These are phyloP conservation scores for Globisporangium apiculatum DNA, from an alignment of 352 stramenopile genomes.

Conservation along the genomic window DNA sequence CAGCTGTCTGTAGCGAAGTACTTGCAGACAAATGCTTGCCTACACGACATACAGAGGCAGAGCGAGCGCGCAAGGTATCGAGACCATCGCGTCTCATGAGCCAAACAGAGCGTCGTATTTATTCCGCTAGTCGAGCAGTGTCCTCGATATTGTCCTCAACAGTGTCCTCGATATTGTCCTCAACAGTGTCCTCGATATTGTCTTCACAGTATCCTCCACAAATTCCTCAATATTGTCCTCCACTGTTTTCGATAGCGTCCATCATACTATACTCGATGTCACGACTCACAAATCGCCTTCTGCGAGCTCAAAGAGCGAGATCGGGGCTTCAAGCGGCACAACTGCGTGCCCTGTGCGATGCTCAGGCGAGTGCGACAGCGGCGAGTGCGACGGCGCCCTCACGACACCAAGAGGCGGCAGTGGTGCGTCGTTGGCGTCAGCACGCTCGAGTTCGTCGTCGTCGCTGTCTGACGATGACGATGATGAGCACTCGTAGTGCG, in stretches of 20 bases:
- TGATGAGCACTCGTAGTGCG: slow-evolving; percentile 15
- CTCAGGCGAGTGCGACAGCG: slow-evolving; percentile 12
- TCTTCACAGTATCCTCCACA: too few species aligned
- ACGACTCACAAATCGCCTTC: slow-evolving; percentile 10
- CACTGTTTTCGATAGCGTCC: background rate
- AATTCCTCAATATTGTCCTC: background rate
- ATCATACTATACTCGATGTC: background rate
- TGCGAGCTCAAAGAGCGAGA: slow-evolving; percentile 56
- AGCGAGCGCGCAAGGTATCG: background rate
- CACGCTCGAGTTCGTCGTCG: background rate
- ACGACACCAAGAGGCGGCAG: background rate
- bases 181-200: background rate
- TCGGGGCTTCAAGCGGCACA: slow-evolving; percentile 14
- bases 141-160: background rate
- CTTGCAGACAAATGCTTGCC: too few species aligned
- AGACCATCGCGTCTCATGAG: background rate
- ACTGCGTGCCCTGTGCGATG: background rate
- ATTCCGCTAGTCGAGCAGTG: background rate
- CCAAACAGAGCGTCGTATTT: background rate
- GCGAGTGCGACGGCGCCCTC: too few species aligned
- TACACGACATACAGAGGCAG: background rate
- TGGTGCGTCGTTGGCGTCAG: background rate
- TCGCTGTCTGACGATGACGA: slow-evolving; percentile 22
- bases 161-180: background rate
- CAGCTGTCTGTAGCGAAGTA: slow-evolving; percentile 9